These are phyloP conservation scores for Aquilaria yunnanensis DNA, from an alignment of 345 rosid genomes.

Conservation along the genomic window DNA sequence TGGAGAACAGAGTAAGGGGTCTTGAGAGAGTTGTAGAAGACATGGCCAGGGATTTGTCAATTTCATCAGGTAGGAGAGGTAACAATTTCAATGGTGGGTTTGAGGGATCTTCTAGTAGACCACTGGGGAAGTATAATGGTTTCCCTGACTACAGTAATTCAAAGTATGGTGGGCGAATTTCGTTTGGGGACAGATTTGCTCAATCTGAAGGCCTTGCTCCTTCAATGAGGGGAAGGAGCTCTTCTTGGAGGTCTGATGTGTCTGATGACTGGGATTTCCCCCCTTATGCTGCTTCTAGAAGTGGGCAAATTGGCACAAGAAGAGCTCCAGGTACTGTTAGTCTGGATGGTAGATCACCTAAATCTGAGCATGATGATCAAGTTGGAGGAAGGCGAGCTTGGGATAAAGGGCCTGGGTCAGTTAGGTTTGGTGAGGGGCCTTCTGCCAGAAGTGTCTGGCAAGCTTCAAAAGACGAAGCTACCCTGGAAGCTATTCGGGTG, in stretches of 20 bases:
- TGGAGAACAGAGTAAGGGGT: conserved; percentile 91
- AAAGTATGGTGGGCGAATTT: conserved; percentile 57
- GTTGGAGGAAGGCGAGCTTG: conserved; percentile 76
- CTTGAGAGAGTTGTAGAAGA: conserved; percentile 96
- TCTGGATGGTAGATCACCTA: conserved; percentile 50
- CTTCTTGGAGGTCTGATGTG: conserved; percentile 67
- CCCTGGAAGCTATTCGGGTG: conserved; percentile 94
- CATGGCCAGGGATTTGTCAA: conserved; percentile 85
- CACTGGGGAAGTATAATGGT: conserved; percentile 63
- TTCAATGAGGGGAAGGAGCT: conserved; percentile 62
- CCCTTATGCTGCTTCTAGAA: conserved; percentile 59
- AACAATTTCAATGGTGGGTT: conserved; percentile 47
- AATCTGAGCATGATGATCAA: conserved; percentile 74
- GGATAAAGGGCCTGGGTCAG: conserved; percentile 67
- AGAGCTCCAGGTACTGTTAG: conserved; percentile 47
- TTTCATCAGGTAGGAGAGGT: conserved; percentile 78
- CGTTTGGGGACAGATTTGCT: conserved; percentile 68
- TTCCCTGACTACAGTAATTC: conserved; percentile 55
- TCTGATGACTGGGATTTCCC: conserved; percentile 76
- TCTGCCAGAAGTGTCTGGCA: conserved; percentile 99
- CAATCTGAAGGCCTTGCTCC: conserved; percentile 62
- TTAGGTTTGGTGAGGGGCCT: conserved; percentile 94
- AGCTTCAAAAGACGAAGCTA: conserved; percentile 99
- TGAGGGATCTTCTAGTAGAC: conserved; percentile 56
- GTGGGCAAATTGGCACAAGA: conserved; percentile 58